These are phyloP conservation scores for Phytophthora pistaciae DNA, from an alignment of 352 stramenopile species.

Conservation along the genomic window DNA sequence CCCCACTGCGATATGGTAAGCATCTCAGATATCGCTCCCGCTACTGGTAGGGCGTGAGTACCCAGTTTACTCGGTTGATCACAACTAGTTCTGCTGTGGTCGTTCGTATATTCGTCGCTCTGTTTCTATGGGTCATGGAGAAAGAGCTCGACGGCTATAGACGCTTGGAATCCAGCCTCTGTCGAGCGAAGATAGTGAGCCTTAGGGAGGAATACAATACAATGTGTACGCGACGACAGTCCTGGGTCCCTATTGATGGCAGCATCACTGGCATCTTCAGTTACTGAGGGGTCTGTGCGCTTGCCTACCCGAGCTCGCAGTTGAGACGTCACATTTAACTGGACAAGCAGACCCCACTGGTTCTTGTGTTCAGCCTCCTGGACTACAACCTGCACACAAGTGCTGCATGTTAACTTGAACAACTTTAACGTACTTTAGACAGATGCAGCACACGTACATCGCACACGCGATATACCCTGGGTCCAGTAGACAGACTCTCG, in stretches of 20 bases:
- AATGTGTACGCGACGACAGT: conserved; percentile 13
- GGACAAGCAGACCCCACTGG: conserved; percentile 52
- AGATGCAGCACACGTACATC: conserved; percentile 25
- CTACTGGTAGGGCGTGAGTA: not conserved
- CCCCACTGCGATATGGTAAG: conserved; percentile 32
- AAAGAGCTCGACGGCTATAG: conserved; percentile 12
- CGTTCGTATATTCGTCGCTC: not conserved
- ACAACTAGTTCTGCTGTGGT: not conserved
- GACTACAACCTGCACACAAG: conserved; percentile 31
- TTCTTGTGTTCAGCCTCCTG: conserved; percentile 29
- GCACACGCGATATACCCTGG: conserved; percentile 35
- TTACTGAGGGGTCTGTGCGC: not conserved
- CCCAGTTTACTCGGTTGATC: not conserved
- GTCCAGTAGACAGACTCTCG: conserved; percentile 36
- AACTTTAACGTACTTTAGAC: not conserved
- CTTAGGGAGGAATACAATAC: conserved; percentile 49
- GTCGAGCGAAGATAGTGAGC: conserved; percentile 23
- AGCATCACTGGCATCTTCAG: not conserved
- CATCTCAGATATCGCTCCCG: conserved; percentile 12
- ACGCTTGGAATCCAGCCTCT: conserved; percentile 8
- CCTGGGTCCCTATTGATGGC: not conserved
- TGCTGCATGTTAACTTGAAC: not conserved
- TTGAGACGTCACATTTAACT: conserved; percentile 22
- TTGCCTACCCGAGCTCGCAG: conserved; percentile 7
- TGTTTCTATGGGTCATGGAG: not conserved